Evolutionary conservation across 2,329 filamentous ascomycete species (phyloP).

Genomic region (Cryphonectria radicalis): DNA sequence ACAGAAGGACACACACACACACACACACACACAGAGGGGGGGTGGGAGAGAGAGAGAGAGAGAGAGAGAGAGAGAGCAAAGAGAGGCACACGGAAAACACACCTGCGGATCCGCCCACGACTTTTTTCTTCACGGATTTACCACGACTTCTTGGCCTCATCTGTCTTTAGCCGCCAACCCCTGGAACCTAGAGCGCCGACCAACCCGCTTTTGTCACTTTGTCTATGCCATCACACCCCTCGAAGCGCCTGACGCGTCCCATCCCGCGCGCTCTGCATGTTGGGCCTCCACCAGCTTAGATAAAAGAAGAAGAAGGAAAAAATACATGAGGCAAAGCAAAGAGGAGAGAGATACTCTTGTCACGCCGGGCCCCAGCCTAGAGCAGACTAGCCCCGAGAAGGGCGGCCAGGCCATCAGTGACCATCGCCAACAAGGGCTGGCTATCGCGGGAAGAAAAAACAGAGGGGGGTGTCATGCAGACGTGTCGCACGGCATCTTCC

Average conservation of each 20-base stretch:
- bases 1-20: not conserved
- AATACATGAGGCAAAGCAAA: not conserved
- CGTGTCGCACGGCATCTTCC: not conserved
- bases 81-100: not conserved
- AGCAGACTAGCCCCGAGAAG: not conserved
- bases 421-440: not conserved
- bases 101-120: not conserved
- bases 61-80: not conserved
- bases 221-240: not conserved
- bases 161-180: not conserved
- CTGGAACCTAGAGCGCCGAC: constrained; percentile 16
- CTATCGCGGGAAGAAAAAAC: not conserved
- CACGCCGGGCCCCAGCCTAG: not conserved
- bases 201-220: constrained; percentile 15
- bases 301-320: no score
- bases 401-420: not conserved
- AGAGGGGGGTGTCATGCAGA: not conserved
- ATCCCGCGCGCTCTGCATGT: not conserved
- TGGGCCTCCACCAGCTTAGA: not conserved
- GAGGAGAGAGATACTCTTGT: not conserved
- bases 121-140: not conserved
- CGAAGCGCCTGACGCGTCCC: constrained; percentile 9
- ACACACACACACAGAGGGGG: no score
- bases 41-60: not conserved
- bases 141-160: not conserved